phyloP scores from a whole-genome alignment of 2,329 filamentous ascomycete genomes.

The Claviceps sp. region DNA sequence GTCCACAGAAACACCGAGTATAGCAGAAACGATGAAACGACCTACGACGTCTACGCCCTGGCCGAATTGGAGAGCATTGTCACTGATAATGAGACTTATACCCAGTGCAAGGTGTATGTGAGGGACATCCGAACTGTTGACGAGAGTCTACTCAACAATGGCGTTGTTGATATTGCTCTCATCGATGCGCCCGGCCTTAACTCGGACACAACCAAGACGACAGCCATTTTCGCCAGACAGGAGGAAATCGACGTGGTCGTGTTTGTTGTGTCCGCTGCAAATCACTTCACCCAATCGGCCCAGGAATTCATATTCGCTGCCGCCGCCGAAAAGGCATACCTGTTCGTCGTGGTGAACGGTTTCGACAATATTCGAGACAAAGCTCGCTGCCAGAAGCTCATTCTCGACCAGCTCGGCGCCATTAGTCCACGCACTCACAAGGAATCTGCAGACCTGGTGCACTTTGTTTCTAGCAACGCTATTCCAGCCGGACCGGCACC shows the following conservation, averaged over 20 bases:
- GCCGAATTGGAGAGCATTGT: slow-evolving; percentile 78
- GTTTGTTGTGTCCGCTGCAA: slow-evolving; percentile 93
- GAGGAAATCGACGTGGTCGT: slow-evolving; percentile 99
- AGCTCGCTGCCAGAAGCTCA: slow-evolving; percentile 79
- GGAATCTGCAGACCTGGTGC: slow-evolving; percentile 81
- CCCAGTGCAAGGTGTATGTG: slow-evolving; percentile 94
- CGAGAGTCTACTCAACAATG: slow-evolving; percentile 90
- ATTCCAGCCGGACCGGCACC: slow-evolving; percentile 59
- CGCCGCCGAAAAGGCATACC: slow-evolving; percentile 92
- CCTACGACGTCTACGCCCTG: slow-evolving; percentile 76
- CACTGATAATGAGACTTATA: slow-evolving; percentile 73
- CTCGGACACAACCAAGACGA: slow-evolving; percentile 91
- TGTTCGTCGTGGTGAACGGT: slow-evolving; percentile 97
- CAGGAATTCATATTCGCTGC: slow-evolving; percentile 96
- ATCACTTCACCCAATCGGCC: slow-evolving; percentile 95
- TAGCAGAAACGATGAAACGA: slow-evolving; percentile 81
- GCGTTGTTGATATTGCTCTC: slow-evolving; percentile 91
- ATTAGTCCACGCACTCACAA: slow-evolving; percentile 91
- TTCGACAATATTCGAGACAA: slow-evolving; percentile 92
- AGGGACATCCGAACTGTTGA: slow-evolving; percentile 81
- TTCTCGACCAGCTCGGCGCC: slow-evolving; percentile 73
- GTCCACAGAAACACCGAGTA: slow-evolving; percentile 72
- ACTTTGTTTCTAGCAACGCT: slow-evolving; percentile 95
- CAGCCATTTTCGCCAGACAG: slow-evolving; percentile 89
- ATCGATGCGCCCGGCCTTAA: slow-evolving; percentile 96